Percentiles rank a stretch among this genome's conserved stretches.
Conservation (phyloP, 345 rosid species). For the Eucalyptus curtisii region DNA sequence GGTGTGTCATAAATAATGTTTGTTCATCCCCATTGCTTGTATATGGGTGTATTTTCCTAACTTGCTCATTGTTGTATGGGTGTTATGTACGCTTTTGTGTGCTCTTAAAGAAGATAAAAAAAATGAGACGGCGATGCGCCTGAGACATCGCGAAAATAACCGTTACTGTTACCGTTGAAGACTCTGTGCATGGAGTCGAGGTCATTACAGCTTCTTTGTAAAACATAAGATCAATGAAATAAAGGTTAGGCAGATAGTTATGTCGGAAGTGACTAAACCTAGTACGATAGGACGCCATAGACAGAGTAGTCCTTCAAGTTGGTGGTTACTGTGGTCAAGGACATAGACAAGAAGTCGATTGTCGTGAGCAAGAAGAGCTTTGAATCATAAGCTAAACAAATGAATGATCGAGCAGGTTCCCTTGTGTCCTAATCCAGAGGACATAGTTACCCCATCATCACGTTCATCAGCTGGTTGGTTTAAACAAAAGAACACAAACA, state of each 20-base stretch:
- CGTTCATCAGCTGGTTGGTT: background rate
- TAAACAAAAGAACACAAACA: background rate
- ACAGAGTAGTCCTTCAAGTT: background rate
- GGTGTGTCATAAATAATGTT: too few species aligned
- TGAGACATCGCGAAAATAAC: too few species aligned
- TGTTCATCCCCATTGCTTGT: too few species aligned
- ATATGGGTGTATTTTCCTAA: too few species aligned
- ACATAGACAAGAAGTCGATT: background rate
- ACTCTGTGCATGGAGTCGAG: too few species aligned
- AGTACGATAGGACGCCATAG: background rate
- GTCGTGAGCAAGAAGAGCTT: background rate
- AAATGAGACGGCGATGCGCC: accelerated
- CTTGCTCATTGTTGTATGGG: too few species aligned
- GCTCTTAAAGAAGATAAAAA: too few species aligned
- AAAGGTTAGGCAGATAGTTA: background rate
- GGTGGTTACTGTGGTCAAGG: background rate
- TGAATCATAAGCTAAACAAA: background rate
- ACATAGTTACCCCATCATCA: background rate
- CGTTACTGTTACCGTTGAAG: too few species aligned
- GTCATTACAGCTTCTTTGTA: background rate
- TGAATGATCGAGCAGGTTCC: background rate
- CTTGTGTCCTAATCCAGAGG: background rate
- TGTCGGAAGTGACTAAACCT: background rate
- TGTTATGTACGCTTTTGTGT: too few species aligned
- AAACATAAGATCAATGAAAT: background rate